These are phyloP conservation scores for Achaetomium macrosporum DNA, from an alignment of 2,329 filamentous ascomycete species.

Conservation along the genomic window DNA sequence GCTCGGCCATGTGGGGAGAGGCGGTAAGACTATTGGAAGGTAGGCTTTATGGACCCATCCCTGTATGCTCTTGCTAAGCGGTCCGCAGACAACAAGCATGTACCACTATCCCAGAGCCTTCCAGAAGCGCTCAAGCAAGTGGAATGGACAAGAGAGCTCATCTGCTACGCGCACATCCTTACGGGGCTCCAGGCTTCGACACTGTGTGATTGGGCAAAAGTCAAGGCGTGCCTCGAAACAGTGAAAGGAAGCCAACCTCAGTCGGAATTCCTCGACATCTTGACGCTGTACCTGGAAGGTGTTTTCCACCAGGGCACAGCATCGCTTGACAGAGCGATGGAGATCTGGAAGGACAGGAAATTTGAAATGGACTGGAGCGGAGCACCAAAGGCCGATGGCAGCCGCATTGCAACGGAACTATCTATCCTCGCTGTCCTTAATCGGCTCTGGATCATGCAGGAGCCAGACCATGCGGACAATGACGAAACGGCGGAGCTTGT, in stretches of 20 bases:
- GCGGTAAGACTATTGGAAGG: conserved; percentile 33
- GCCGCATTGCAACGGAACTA: conserved; percentile 51
- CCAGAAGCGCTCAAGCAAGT: conserved; percentile 52
- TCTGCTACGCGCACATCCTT: conserved; percentile 65
- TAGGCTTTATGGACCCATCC: not conserved
- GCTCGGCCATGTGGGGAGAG: conserved; percentile 37
- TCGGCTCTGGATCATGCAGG: conserved; percentile 65
- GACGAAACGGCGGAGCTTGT: conserved; percentile 55
- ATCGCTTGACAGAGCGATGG: conserved; percentile 61
- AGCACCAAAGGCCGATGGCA: conserved; percentile 31
- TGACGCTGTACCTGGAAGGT: conserved; percentile 67
- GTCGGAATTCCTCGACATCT: conserved; percentile 41
- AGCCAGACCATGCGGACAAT: conserved; percentile 52
- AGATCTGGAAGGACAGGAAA: conserved; percentile 56
- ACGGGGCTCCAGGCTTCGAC: conserved; percentile 64
- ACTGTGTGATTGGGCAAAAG: conserved; percentile 63
- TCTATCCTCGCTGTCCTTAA: conserved; percentile 63
- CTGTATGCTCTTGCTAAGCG: not conserved
- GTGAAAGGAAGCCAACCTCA: conserved; percentile 41
- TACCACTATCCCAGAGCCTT: conserved; percentile 42
- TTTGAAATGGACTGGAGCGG: conserved; percentile 46
- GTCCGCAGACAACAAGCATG: conserved; percentile 19
- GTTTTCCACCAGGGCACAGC: conserved; percentile 73
- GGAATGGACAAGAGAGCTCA: conserved; percentile 60
- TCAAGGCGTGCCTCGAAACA: conserved; percentile 51